Evolutionary conservation across 208 protist species (phyloP), one percentile per base, ranked within the genome.

Genomic region (Acanthamoeba healyi): DNA sequence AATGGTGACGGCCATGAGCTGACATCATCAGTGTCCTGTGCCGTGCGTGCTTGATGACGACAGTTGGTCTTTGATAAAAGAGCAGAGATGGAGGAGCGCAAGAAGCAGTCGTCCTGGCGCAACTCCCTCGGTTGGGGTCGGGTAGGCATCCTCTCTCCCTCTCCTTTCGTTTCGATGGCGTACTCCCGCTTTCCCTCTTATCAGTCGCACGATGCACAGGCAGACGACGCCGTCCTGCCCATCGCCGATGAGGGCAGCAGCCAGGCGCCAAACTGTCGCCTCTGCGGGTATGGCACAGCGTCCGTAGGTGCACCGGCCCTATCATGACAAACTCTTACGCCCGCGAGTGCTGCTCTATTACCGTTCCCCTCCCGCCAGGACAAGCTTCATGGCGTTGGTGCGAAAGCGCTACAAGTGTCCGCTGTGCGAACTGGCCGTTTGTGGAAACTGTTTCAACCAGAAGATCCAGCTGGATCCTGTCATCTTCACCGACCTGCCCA

Each of bases 1-100:
- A 49, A 49, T 15, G 7, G 44, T 49, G 44, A 4, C 44, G 44
- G 4, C 7, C 44, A 12, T 49, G 44, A n/a, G n/a, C n/a, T n/a
- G n/a, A n/a, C n/a, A n/a, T n/a, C n/a, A n/a, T n/a, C n/a, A n/a
- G n/a, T n/a, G n/a, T n/a, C 44, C 44, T 49, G 12, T 49, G 44
- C 44, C 12, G 44, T 49, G 44, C 44, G 44, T 49, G 44, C n/a
- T n/a, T n/a, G n/a, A n/a, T n/a, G 44, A 12, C 44, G 12, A 49
- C 77, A 86, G 77, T 22, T 86, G 77, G 77, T 38, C 36, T 86
- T 86, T 86, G 77, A 86, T 29, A 86, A 86, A 29, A 14, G 77
- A 17, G 77, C 77, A 54, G 77, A 86, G 77, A 2, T 86, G 6
- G 77, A 86, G 22, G 77, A 86, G 42, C 22, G 32, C 7, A 86